phyloP scores from a whole-genome alignment of 163 green algal genomes.

The Volvox carteri region DNA sequence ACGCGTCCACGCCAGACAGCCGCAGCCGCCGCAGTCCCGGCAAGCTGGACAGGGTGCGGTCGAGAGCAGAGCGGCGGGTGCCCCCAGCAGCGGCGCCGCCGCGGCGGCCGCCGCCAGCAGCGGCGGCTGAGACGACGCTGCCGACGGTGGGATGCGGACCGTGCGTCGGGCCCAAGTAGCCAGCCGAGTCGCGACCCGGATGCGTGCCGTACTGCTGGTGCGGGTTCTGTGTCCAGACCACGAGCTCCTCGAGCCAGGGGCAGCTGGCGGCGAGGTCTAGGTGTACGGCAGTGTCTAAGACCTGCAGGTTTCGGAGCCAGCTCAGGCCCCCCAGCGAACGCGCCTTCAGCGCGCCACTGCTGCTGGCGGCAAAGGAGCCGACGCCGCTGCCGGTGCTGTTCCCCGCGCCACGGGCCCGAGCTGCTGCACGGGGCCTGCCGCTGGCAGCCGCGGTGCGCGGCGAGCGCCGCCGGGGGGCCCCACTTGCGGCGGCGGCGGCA shows the following conservation, averaged over 20 bases:
- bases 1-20: conserved; percentile 20
- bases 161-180: background rate
- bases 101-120: background rate
- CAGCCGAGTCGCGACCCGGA: background rate
- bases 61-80: conserved; percentile 17
- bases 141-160: background rate
- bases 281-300: background rate
- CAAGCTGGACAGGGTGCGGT: background rate
- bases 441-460: background rate
- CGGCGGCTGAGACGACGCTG: background rate
- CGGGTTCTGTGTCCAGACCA: conserved; percentile 10
- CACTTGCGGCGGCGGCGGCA: background rate
- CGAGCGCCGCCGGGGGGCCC: background rate
- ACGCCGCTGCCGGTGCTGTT: background rate
- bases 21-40: conserved; percentile 18
- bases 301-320: conserved; percentile 35
- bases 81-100: background rate
- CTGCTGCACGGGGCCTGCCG: background rate
- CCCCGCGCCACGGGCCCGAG: background rate
- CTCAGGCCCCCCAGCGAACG: conserved; percentile 14
- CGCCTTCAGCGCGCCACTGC: background rate
- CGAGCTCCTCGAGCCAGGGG: conserved; percentile 31
- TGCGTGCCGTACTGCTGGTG: background rate
- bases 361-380: too few species aligned
- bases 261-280: conserved; percentile 27